Base-by-base conservation (phyloP, 768 basidiomycete species). In the Mycena chlorophos region DNA sequence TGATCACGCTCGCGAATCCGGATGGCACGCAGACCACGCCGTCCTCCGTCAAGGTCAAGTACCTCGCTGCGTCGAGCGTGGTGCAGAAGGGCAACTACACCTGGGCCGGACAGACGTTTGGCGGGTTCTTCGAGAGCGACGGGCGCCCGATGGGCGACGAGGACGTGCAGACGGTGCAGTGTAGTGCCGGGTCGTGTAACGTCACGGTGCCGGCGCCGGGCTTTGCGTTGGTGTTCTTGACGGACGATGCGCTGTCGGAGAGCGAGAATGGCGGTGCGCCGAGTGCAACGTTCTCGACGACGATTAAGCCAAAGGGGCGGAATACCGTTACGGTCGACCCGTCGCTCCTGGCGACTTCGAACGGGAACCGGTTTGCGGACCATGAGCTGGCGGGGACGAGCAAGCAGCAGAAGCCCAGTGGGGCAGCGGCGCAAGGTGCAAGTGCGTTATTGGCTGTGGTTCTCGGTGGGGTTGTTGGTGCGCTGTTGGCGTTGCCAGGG, bases 141-240 rank as follows among this genome's bases (percentile, higher is more conserved):
- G 90, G 90, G 2, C 79, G 84, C 40, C 79, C 85, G 30, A 71
- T 73, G 51, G 88, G 88, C 42, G 60, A 66, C 0, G 73, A 82
- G 42, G 68, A 78, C 52, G 77, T 91, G 12, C 71, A 78, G 55
- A 84, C 79, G 1, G 77, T 91, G 43, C 55, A 68, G 13, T 94
- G 91, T 61, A 67, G 68, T 5, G 71, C 73, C 47, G 78, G 80
- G 62, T 72, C 73, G 0, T 92, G 90, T 66, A 61, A 68, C 16
- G 74, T 91, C 47, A 76, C 76, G 5, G 81, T 92, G 39, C 78
- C 81, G 29, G 87, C 88, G 0, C 90, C 91, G 0, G 82, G 82
- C 26, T 84, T 87, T 56, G 89, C 88, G 1, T 75, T 93, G 43
- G 88, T 92, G 58, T 90, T 89, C 74, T 71, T 92, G 28, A 80